A percentile compares a stretch with the other conserved stretches of the same genome.
Evolutionary conservation across 164 flowering plant species (phyloP).

Genomic region (Umbellularia californica): DNA sequence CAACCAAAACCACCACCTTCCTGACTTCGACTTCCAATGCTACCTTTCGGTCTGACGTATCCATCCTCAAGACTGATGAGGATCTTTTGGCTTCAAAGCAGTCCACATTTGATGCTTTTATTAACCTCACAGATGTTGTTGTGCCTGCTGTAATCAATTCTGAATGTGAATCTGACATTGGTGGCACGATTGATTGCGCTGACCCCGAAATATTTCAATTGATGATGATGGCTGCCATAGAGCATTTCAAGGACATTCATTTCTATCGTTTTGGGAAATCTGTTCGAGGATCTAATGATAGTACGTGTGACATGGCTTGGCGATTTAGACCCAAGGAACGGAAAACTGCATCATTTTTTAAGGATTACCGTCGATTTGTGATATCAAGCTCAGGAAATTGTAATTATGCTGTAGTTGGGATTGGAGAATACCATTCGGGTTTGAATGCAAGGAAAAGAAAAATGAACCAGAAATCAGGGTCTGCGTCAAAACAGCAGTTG

Average conservation of each 20-base stretch:
- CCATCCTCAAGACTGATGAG: constrained; percentile 76
- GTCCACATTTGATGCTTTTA: constrained; percentile 44
- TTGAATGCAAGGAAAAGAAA: constrained; percentile 82
- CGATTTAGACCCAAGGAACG: constrained; percentile 90
- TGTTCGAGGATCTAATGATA: constrained; percentile 54
- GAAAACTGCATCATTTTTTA: constrained; percentile 68
- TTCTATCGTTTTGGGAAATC: constrained; percentile 87
- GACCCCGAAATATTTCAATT: constrained; percentile 80
- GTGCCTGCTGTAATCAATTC: background rate
- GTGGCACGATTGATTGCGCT: constrained; percentile 53
- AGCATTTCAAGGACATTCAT: constrained; percentile 72
- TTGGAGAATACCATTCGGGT: constrained; percentile 88
- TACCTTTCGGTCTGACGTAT: constrained; percentile 58
- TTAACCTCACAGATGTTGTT: constrained; percentile 58
- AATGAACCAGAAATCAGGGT: constrained; percentile 51
- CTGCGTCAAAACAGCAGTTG: constrained; percentile 25
- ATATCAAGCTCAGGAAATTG: constrained; percentile 59
- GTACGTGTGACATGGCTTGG: constrained; percentile 95
- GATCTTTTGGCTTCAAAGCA: constrained; percentile 63
- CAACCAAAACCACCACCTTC: constrained; percentile 58
- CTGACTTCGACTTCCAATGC: constrained; percentile 75
- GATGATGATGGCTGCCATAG: constrained; percentile 75
- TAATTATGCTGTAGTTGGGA: constrained; percentile 40
- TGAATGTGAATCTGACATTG: constrained; percentile 39
- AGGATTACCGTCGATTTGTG: constrained; percentile 79